Evolutionary conservation across 768 basidiomycete species (phyloP).

Genomic region (Rhodotorula diobovata): DNA sequence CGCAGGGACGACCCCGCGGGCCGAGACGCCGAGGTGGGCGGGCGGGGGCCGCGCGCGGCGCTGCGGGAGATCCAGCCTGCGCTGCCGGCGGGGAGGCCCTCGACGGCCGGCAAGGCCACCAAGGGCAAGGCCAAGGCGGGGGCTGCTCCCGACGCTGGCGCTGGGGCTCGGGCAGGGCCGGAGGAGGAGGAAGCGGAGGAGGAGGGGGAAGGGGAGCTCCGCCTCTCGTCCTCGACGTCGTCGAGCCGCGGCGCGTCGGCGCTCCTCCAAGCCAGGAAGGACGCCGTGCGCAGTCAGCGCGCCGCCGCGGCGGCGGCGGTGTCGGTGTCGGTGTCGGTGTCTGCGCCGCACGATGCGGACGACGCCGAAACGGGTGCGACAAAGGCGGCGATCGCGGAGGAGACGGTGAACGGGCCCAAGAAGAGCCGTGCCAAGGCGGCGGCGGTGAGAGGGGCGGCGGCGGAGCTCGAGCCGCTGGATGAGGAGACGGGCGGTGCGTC

Average conservation of each 20-base stretch:
- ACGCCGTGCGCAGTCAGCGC: slow-evolving; percentile 4
- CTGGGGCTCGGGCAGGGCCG: too few species aligned
- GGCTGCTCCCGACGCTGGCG: neutral
- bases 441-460: too few species aligned
- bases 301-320: neutral
- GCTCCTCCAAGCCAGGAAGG: slow-evolving; percentile 16
- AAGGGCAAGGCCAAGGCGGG: neutral
- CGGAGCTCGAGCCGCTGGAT: neutral
- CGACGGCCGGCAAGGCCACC: neutral
- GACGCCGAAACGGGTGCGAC: neutral
- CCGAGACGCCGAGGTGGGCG: neutral
- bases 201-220: too few species aligned
- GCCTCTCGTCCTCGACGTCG: neutral
- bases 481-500: neutral
- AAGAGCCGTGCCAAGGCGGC: too few species aligned
- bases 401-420: neutral
- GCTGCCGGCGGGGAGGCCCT: neutral
- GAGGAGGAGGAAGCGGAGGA: neutral
- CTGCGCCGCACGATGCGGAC: neutral
- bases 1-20: neutral
- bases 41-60: neutral
- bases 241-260: neutral
- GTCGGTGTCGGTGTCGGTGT: too few species aligned
- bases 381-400: neutral
- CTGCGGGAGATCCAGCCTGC: neutral